These are phyloP conservation scores for Strobilomyces confusus DNA, from an alignment of 768 basidiomycete species.

Conservation along the genomic window DNA sequence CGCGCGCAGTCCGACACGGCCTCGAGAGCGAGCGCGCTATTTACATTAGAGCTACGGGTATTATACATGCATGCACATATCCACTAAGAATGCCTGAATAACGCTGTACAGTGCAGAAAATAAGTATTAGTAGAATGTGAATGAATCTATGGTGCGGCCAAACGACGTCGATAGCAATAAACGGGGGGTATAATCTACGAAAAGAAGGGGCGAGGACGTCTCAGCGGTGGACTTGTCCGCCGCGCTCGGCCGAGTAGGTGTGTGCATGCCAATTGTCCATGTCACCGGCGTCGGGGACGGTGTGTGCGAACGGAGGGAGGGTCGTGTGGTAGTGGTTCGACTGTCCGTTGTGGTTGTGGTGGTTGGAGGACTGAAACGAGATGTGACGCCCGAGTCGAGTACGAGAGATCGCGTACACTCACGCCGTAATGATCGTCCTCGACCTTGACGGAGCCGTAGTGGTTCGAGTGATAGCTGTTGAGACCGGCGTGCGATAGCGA, in stretches of 20 bases:
- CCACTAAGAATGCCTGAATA: slow-evolving; percentile 35
- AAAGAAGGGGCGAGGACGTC: slow-evolving; percentile 6
- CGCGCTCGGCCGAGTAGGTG: slow-evolving; percentile 58
- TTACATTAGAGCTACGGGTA: slow-evolving; percentile 31
- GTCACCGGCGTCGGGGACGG: slow-evolving; percentile 34
- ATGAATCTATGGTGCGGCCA: slow-evolving; percentile 26
- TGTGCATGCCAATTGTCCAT: slow-evolving; percentile 58
- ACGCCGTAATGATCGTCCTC: slow-evolving; percentile 64
- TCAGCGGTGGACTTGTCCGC: slow-evolving; percentile 58
- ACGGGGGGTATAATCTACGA: slow-evolving; percentile 35
- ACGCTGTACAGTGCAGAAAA: slow-evolving; percentile 33
- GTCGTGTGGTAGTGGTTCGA: slow-evolving; percentile 40
- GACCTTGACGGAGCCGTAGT: slow-evolving; percentile 58
- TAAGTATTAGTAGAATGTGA: slow-evolving; percentile 33
- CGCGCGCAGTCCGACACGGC: slow-evolving; percentile 1
- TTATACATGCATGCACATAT: slow-evolving; percentile 39
- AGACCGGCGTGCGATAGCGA: slow-evolving; percentile 38
- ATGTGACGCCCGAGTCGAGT: background rate
- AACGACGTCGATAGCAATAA: slow-evolving; percentile 30
- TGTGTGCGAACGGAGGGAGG: slow-evolving; percentile 46
- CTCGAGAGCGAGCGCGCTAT: slow-evolving; percentile 20
- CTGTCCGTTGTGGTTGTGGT: slow-evolving; percentile 31
- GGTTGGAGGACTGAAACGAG: slow-evolving; percentile 27
- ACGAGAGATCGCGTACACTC: slow-evolving; percentile 20
- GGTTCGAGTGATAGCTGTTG: slow-evolving; percentile 40